Base-by-base conservation (phyloP, 805 yeast genomes). In the Saccharomycopsis sp. region DNA sequence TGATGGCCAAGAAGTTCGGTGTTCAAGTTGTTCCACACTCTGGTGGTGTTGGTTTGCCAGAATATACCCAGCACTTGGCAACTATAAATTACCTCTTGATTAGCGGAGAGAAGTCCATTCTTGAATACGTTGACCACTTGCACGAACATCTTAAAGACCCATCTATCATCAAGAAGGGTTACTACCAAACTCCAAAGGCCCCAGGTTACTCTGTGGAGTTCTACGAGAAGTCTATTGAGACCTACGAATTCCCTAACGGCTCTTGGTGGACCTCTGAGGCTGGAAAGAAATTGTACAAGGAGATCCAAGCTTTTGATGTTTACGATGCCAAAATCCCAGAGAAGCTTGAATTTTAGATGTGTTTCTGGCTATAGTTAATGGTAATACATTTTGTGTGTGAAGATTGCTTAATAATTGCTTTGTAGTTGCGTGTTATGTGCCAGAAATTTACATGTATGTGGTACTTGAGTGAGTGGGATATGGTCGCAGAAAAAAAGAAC, bases 31-130 rank as follows among this genome's bases (percentile, higher is more conserved):
- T 70, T 3, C 73, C 73, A n/a, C 73, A 70, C 52, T 68, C 71
- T 48, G 73, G 73, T 24, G 73, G 73, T 15, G 70, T 70, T 44
- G 73, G 73, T 3, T 63, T 70, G 8, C 71, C 72, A 2, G 73
- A 70, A 59, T 70, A 70, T 63, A 70, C 73, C 18, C 71, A 67
- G 59, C 73, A 70, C 59, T 58, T 70, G 48, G 62, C 73, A 20
- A 68, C 71, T n/a, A 68, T 70, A 47, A 69, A 70, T 61, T 70
- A 68, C 55, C 56, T 70, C 18, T 51, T 55, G 8, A 68, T 70
- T 9, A 60, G 68, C 16, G 73, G 72, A 4, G 66, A 69, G 57
- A 63, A 61, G 55, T 66, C 70, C 2, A 60, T 70, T 53, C 60
- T 70, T 50, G 73, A 70, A 62, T 67, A 62, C 53, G 71, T 70